These are phyloP conservation scores for Candida arabinofermentans DNA, from an alignment of 805 yeast genomes.

Conservation along the genomic window DNA sequence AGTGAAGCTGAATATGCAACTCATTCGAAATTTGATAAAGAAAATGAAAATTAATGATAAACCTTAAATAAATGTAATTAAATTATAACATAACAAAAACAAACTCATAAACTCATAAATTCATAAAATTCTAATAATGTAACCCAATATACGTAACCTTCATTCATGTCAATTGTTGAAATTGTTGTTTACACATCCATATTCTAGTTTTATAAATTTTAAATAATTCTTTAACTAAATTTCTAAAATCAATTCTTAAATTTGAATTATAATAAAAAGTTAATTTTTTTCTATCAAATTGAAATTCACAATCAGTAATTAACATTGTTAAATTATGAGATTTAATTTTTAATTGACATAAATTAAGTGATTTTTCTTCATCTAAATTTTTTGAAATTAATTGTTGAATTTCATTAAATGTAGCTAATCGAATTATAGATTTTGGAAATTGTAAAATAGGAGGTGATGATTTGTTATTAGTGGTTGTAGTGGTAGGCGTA, in stretches of 20 bases:
- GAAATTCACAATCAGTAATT: slow-evolving; percentile 77
- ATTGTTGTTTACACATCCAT: slow-evolving; percentile 65
- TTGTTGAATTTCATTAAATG: slow-evolving; percentile 54
- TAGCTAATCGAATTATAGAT: slow-evolving; percentile 61
- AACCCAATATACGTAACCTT: too few species aligned
- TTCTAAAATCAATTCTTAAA: slow-evolving; percentile 72
- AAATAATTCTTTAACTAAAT: slow-evolving; percentile 70
- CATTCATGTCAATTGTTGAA: too few species aligned
- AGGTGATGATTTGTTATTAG: slow-evolving; percentile 8
- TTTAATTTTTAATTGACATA: slow-evolving; percentile 56
- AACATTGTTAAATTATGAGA: slow-evolving; percentile 50
- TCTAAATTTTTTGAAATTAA: slow-evolving; percentile 56
- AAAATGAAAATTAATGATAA: too few species aligned
- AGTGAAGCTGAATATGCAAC: slow-evolving; percentile 23
- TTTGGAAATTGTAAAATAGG: slow-evolving; percentile 65
- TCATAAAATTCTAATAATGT: too few species aligned
- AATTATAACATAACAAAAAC: neutral
- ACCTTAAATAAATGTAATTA: neutral
- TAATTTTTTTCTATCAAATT: slow-evolving; percentile 78
- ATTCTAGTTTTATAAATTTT: slow-evolving; percentile 74
- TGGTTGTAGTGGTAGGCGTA: slow-evolving; percentile 9
- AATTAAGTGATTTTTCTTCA: slow-evolving; percentile 63
- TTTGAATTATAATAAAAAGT: slow-evolving; percentile 66
- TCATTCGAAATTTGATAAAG: too few species aligned
- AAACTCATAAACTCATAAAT: too few species aligned